Evolutionary conservation across 1,139 yeast species (phyloP).

Genomic region (Debaryomyces sp.): DNA sequence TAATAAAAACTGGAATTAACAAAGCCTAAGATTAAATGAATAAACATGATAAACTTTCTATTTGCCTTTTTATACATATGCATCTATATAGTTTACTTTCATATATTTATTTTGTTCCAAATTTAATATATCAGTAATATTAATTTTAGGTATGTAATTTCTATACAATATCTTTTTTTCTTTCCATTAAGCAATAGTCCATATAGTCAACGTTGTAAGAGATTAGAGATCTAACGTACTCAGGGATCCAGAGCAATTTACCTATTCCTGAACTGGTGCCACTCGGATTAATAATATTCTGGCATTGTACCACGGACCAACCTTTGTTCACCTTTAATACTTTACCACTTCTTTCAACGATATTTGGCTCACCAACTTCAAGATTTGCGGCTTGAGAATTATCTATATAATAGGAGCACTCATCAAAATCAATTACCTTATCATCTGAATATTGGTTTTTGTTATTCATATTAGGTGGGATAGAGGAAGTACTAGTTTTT

Average conservation of each 20-base stretch:
- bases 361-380: constrained; percentile 31
- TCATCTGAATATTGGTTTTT: constrained; percentile 59
- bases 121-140: not conserved
- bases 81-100: not conserved
- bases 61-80: not conserved
- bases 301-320: constrained; percentile 50
- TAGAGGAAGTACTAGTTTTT: constrained; percentile 33
- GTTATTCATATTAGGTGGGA: constrained; percentile 75
- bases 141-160: not conserved
- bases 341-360: constrained; percentile 18
- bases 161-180: constrained; percentile 6
- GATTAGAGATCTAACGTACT: constrained; percentile 21
- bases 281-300: constrained; percentile 50
- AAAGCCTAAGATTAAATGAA: not conserved
- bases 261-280: constrained; percentile 46
- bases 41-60: not conserved
- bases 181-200: constrained; percentile 46
- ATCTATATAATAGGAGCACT: constrained; percentile 66
- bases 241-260: constrained; percentile 50
- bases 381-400: constrained; percentile 31
- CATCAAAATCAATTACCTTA: constrained; percentile 45
- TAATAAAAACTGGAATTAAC: not conserved
- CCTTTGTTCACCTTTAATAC: constrained; percentile 16
- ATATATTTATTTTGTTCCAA: not conserved
- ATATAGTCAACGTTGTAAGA: constrained; percentile 41